Evolutionary conservation across 1,284 basidiomycete genomes (phyloP), one percentile per base, ranked within the genome.

Genomic region (Mycena citricolor): DNA sequence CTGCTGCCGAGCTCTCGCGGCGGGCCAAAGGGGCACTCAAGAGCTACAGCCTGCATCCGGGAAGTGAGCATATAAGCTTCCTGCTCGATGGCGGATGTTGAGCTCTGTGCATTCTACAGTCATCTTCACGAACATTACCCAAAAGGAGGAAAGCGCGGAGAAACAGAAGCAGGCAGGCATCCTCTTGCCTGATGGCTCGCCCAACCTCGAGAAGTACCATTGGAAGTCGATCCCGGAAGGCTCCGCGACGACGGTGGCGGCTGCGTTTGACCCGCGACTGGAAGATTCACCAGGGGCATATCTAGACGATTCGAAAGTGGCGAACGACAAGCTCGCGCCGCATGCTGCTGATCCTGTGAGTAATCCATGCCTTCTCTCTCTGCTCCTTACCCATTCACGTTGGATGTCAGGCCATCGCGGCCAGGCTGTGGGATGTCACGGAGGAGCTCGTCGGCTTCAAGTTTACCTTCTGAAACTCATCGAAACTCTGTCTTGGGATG

Each of bases 201-300:
- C 36, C 13, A 16, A 28, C 24, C 17, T 25, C 11, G 11, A 28
- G 8, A 25, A 16, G n/a, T 8, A 17, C 11, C n/a, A n/a, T n/a
- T 38, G 36, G 36, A 38, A 38, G 36, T 26, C 36, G 5, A 38
- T 38, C n/a, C 8, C 7, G n/a, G 16, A 38, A 32, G 39, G 30
- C 3, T 19, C 29, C 22, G 29, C 29, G 5, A 42, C 39, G 39
- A 47, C 25, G 4, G 26, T 47, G 3, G 44, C 29, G 12, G 39
- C 44, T 10, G 39, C 44, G 13, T 49, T 49, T 22, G 42, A 49
- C 24, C 26, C 47, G 3, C 25, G 42, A 0, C 23, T 49, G 16
- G 14, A 25, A 5, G 33, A 25, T 16, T 25, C 32, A n/a, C 32
- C 42, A 17, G 37, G 47, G 4, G 38, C 37, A 6, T 49, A 40